Base-by-base conservation (phyloP, 495 filamentous ascomycete species). In the Hypomontagnella submonticulosa region DNA sequence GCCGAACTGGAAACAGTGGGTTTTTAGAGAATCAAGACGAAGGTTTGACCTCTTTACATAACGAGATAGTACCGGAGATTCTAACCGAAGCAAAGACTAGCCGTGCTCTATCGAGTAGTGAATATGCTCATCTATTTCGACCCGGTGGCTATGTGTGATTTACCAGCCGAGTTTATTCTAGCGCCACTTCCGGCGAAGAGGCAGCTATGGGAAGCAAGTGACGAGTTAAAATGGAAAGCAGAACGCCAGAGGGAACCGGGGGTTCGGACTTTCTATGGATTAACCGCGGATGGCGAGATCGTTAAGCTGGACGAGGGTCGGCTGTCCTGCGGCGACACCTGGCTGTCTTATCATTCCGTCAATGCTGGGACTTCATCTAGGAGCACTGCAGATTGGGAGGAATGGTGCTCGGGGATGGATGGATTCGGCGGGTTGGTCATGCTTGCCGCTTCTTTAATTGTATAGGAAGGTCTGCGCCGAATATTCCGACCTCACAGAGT, bases 91-190 rank as follows among this genome's bases (percentile, higher is more conserved):
- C 27, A 61, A 46, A 80, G 78, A 75, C 37, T 82, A 42, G 65
- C 46, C 59, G 63, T 81, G 15, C 61, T 83, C 20, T 82, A 76
- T 52, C 73, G 72, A 62, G 63, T 81, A 27, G 54, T 84, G 8
- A 77, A 78, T 52, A 72, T 81, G 72, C 73, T 84, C 5, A 64
- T 81, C 18, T 79, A 76, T 54, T 81, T 84, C 54, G 76, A 80
- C 23, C 80, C 78, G 16, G 74, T 77, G 10, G 41, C 69, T n/a
- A 70, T 77, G 57, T 84, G 81, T 69, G 51, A 71, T 18, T 52
- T 76, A 20, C 73, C 70, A 32, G 48, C 61, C 5, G 76, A 77
- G 20, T 67, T 83, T 6, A 37, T 81, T 18, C 36, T 84, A 13
- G 78, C 79, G 40, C 79, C 79, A 16, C 64, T 83, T n/a, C 81